Percentiles rank a stretch among this genome's conserved stretches.
These are phyloP conservation scores for Plectosphaerella cucumerina DNA, from an alignment of 2,329 filamentous ascomycete species.

Conservation along the genomic window DNA sequence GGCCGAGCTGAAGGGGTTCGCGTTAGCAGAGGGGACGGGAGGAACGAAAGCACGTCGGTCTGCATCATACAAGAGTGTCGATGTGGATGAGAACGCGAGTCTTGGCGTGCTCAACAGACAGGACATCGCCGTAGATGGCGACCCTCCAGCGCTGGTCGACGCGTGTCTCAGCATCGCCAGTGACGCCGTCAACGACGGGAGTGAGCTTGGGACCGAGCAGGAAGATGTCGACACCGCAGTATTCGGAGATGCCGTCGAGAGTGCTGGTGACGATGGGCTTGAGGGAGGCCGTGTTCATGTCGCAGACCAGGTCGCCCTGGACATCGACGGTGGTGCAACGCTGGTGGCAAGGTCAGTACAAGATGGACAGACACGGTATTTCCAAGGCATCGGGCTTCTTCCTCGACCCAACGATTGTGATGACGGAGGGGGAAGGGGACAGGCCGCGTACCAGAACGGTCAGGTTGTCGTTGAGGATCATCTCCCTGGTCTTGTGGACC, in stretches of 20 bases:
- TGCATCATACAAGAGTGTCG: slow-evolving; percentile 70
- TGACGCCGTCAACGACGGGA: slow-evolving; percentile 69
- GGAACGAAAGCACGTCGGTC: neutral
- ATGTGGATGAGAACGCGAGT: slow-evolving; percentile 95
- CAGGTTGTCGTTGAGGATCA: slow-evolving; percentile 85
- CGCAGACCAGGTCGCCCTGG: slow-evolving; percentile 84
- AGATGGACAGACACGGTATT: neutral
- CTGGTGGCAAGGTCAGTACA: slow-evolving; percentile 40
- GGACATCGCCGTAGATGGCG: slow-evolving; percentile 90
- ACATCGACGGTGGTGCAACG: slow-evolving; percentile 91
- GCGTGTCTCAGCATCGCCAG: slow-evolving; percentile 76
- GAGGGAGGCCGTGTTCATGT: slow-evolving; percentile 61
- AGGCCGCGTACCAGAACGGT: slow-evolving; percentile 74
- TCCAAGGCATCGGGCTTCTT: too few species aligned
- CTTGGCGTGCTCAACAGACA: slow-evolving; percentile 96
- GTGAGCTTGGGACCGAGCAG: slow-evolving; percentile 85
- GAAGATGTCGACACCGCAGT: slow-evolving; percentile 95
- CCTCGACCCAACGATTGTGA: slow-evolving; percentile 8
- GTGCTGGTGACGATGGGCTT: slow-evolving; percentile 75
- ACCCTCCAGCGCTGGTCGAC: slow-evolving; percentile 89
- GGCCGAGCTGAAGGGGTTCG: slow-evolving; percentile 54
- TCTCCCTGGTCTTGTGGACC: slow-evolving; percentile 85
- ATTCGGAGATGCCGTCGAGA: slow-evolving; percentile 80
- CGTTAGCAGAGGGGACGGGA: neutral
- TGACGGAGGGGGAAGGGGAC: neutral